phyloP scores from a whole-genome alignment of 2,329 filamentous ascomycete species.

The Alternaria gaisen region DNA sequence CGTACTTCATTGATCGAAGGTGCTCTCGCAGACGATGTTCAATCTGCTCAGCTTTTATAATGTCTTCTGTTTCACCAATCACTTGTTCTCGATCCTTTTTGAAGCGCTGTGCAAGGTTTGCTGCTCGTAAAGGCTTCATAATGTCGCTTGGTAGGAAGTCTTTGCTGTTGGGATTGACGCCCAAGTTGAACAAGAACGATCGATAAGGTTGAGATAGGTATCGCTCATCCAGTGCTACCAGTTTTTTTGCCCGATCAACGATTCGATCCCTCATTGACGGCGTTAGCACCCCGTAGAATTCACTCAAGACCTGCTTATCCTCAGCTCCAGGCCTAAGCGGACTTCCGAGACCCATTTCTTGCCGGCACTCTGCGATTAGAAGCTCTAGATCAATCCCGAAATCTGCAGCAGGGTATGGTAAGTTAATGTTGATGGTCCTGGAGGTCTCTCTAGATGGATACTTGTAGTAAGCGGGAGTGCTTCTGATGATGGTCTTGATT shows the following conservation, averaged over 20 bases:
- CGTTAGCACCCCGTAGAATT: conserved; percentile 36
- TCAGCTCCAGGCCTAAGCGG: not conserved
- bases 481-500: conserved; percentile 27
- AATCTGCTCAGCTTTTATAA: conserved; percentile 29
- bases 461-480: conserved; percentile 13
- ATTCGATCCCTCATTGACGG: conserved; percentile 25
- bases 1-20: conserved; percentile 21
- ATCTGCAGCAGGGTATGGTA: conserved; percentile 17
- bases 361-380: conserved; percentile 19
- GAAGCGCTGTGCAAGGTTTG: conserved; percentile 28
- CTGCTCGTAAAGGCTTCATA: conserved; percentile 31
- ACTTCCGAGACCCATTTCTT: conserved; percentile 10
- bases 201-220: conserved; percentile 20
- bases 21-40: conserved; percentile 27
- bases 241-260: conserved; percentile 22
- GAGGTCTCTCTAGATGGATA: conserved; percentile 1
- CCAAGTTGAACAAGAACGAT: conserved; percentile 25
- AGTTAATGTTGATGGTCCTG: conserved; percentile 12
- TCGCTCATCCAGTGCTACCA: conserved; percentile 26
- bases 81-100: conserved; percentile 2
- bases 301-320: conserved; percentile 18
- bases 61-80: not conserved
- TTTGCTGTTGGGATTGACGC: conserved; percentile 21
- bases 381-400: conserved; percentile 28
- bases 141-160: conserved; percentile 39